Conservation (phyloP, 345 rosid genomes). For the Isatis tinctoria region DNA sequence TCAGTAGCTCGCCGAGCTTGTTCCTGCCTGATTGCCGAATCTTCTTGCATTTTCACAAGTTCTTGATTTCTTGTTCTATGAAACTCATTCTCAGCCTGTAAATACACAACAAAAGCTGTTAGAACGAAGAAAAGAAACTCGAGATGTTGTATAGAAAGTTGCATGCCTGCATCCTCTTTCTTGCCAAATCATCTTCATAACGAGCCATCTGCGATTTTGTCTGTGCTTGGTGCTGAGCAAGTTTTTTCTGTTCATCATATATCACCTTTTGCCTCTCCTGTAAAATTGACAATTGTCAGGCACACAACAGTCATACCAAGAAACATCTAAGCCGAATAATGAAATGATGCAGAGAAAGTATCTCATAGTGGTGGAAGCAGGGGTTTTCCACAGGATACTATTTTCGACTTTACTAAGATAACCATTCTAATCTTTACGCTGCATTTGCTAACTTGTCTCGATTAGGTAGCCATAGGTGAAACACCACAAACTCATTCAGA, state of each 20-base stretch:
- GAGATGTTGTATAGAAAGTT: not conserved
- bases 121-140: conserved; percentile 2
- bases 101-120: conserved; percentile 5
- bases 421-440: not conserved
- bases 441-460: not conserved
- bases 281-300: conserved; percentile 21
- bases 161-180: conserved; percentile 99
- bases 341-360: not conserved
- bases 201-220: conserved; percentile 99
- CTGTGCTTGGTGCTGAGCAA: conserved; percentile 90
- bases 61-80: conserved; percentile 93
- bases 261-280: conserved; percentile 92
- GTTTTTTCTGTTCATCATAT: conserved; percentile 87
- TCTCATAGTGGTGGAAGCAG: not conserved
- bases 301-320: conserved; percentile 1
- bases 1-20: conserved; percentile 94
- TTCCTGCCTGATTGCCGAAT: conserved; percentile 85
- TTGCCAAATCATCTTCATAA: conserved; percentile 86
- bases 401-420: not conserved
- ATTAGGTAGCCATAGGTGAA: not conserved
- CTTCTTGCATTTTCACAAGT: conserved; percentile 93
- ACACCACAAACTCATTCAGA: not conserved
- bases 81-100: conserved; percentile 84
- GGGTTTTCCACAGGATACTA: not conserved
- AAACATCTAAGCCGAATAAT: not conserved